Percentiles rank a stretch among this genome's conserved stretches.
Evolutionary conservation across 345 rosid genomes (phyloP).

Genomic region (Eucalyptus erythrocorys): DNA sequence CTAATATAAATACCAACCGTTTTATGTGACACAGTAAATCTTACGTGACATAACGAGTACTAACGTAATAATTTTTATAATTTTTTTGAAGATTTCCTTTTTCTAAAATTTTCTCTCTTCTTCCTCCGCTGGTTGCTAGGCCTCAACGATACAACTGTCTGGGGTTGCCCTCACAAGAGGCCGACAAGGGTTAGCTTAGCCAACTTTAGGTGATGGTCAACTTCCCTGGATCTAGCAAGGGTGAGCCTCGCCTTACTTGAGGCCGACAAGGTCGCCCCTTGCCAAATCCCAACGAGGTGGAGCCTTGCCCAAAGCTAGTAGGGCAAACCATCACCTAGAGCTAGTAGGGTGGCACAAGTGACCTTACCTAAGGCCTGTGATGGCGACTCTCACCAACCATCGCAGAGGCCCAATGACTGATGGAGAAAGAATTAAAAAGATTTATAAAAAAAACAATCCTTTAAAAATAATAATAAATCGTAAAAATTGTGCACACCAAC

Average conservation of each 20-base stretch:
- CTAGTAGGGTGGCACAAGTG: background rate
- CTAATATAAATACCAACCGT: accelerated
- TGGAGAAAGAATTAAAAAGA: too few species aligned
- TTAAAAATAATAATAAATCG: too few species aligned
- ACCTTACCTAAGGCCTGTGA: background rate
- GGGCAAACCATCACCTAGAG: too few species aligned
- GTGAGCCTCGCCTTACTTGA: too few species aligned
- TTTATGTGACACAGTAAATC: too few species aligned
- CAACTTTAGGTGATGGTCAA: accelerated
- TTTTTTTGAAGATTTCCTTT: too few species aligned
- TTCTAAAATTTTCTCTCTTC: too few species aligned
- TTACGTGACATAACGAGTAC: accelerated
- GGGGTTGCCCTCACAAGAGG: too few species aligned
- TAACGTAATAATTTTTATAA: too few species aligned
- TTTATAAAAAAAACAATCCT: too few species aligned
- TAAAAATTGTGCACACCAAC: background rate
- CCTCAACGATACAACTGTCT: accelerated
- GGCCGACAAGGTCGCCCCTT: background rate
- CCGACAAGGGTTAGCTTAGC: too few species aligned
- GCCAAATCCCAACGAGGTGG: background rate
- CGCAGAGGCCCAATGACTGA: accelerated
- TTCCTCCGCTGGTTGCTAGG: accelerated
- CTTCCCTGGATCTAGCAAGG: background rate
- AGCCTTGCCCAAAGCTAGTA: background rate
- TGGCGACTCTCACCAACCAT: background rate